Conservation (phyloP, 805 yeast genomes). For the Lipomyces spencermartinsiae region DNA sequence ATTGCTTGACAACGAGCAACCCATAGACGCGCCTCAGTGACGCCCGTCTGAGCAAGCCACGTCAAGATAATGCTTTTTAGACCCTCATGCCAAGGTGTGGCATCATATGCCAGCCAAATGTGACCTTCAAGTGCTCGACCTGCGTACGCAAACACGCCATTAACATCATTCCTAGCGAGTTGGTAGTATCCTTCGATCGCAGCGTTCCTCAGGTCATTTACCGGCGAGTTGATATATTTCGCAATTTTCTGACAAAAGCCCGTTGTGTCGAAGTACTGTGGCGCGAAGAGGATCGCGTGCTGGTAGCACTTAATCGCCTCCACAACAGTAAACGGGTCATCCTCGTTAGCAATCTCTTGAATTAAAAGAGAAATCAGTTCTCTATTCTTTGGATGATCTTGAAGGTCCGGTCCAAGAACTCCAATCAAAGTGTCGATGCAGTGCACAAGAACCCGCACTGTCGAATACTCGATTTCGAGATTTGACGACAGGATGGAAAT, state of each 20-base stretch:
- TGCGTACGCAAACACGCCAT: conserved; percentile 50
- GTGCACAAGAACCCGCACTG: conserved; percentile 53
- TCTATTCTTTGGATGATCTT: conserved; percentile 39
- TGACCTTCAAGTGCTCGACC: conserved; percentile 56
- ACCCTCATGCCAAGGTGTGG: conserved; percentile 52
- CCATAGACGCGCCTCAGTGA: conserved; percentile 58
- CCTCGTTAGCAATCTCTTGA: conserved; percentile 49
- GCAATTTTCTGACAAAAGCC: conserved; percentile 43
- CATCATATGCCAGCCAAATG: conserved; percentile 66
- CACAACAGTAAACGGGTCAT: conserved; percentile 40
- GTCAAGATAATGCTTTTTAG: conserved; percentile 56
- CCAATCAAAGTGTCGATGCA: conserved; percentile 55
- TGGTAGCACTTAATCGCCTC: conserved; percentile 54
- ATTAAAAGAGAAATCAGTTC: conserved; percentile 47
- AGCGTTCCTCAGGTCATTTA: conserved; percentile 44
- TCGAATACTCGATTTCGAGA: conserved; percentile 55
- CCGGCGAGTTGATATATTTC: conserved; percentile 24
- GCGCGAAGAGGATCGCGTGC: conserved; percentile 57
- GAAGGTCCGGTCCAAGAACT: conserved; percentile 63
- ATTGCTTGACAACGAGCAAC: conserved; percentile 60
- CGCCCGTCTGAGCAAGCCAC: conserved; percentile 65
- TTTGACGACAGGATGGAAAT: conserved; percentile 56
- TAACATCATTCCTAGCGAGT: conserved; percentile 61
- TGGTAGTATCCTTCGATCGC: conserved; percentile 66
- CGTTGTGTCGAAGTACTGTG: conserved; percentile 44